Evolutionary conservation across 768 basidiomycete species (phyloP), one percentile per base, ranked within the genome.

Genomic region (Imleria badia): DNA sequence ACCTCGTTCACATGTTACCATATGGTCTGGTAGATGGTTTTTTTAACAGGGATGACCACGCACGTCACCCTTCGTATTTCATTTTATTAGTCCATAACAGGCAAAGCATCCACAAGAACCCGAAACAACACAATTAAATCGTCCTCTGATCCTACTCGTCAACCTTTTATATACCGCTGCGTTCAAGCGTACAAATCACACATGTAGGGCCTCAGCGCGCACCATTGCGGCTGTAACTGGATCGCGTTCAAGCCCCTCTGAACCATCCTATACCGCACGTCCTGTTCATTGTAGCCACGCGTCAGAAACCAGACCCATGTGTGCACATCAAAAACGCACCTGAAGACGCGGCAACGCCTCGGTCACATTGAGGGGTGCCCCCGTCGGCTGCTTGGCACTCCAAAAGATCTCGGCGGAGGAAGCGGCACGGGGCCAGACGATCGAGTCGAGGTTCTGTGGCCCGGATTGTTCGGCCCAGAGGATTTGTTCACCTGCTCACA

Each of bases 151-250:
- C n/a, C n/a, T n/a, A n/a, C n/a, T n/a, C n/a, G n/a, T n/a, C n/a
- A n/a, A n/a, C n/a, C n/a, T n/a, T n/a, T n/a, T n/a, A n/a, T n/a
- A n/a, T n/a, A n/a, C n/a, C n/a, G n/a, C n/a, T n/a, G n/a, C n/a
- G 12, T 41, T 51, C 50, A 51, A 51, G 50, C 61, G 0, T 45
- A 9, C 45, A 70, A n/a, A 53, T 82, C 75, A 50, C 81, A 82
- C 1, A 55, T 68, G 36, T 75, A 62, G 0, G 81, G 79, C 33
- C 82, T 68, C 15, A 83, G 59, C 12, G 79, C 82, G 68, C 82
- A 84, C 76, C 78, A 84, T 26, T 78, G 66, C 0, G 83, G 84
- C 63, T 84, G 83, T n/a, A 85, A 64, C 2, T 72, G 62, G 34
- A 73, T 73, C n/a, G 83, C 78, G 0, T 61, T 58, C 20, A 83